Conservation (phyloP, 1,284 basidiomycete species). For the Termitomyces sp. region DNA sequence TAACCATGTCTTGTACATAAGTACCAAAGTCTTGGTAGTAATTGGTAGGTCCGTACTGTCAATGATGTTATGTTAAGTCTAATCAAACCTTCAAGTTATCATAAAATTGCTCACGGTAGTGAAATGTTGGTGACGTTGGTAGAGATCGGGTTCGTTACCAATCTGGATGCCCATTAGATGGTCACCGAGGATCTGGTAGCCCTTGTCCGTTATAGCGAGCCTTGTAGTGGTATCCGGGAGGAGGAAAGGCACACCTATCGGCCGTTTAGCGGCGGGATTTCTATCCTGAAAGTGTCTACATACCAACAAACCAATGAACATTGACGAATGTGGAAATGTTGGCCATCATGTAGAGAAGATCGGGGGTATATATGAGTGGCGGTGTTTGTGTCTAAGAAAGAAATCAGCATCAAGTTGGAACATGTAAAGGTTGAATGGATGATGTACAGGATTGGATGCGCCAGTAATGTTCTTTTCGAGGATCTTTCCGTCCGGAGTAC, state of each 20-base stretch:
- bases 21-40: conserved; percentile 48
- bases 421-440: background rate
- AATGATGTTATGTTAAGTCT: background rate
- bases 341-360: conserved; percentile 46
- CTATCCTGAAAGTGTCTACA: background rate
- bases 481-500: conserved; percentile 34
- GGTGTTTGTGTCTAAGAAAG: conserved; percentile 39
- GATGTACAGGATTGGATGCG: conserved; percentile 34
- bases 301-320: conserved; percentile 57
- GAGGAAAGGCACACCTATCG: conserved; percentile 4
- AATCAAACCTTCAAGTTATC: background rate
- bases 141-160: conserved; percentile 74
- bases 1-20: conserved; percentile 35
- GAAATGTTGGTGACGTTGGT: conserved; percentile 20
- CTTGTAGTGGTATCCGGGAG: conserved; percentile 24
- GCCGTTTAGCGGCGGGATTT: conserved; percentile 42
- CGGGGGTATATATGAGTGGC: conserved; percentile 44
- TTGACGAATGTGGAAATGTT: conserved; percentile 54
- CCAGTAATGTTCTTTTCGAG: conserved; percentile 36
- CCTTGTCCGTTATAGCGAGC: conserved; percentile 44
- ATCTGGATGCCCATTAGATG: conserved; percentile 55
- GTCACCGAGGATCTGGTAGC: conserved; percentile 52
- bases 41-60: conserved; percentile 36
- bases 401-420: background rate
- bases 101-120: background rate